phyloP scores from a whole-genome alignment of 2,329 filamentous ascomycete genomes.

The Fusarium chaquense region DNA sequence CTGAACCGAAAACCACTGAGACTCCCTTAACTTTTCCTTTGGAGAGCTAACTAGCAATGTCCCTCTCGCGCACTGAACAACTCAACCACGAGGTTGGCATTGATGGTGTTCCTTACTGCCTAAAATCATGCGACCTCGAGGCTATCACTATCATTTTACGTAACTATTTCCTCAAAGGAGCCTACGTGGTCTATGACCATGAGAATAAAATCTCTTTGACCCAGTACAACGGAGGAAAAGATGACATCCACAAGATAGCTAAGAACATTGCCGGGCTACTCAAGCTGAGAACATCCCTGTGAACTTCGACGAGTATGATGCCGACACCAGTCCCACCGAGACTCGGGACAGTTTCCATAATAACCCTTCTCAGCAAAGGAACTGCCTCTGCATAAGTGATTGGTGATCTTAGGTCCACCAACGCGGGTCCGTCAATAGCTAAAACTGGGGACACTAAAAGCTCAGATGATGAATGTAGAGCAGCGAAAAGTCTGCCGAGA shows the following conservation, averaged over 20 bases:
- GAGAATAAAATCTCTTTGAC: background rate
- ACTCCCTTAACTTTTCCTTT: background rate
- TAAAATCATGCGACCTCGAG: background rate
- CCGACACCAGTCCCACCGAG: background rate
- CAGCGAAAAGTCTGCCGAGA: background rate
- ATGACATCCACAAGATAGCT: background rate
- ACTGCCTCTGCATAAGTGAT: background rate
- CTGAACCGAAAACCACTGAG: too few species aligned
- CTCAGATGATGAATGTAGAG: background rate
- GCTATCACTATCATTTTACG: background rate
- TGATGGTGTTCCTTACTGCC: background rate
- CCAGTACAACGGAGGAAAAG: background rate
- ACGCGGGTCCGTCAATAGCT: background rate
- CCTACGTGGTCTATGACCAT: background rate
- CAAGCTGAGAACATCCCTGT: background rate
- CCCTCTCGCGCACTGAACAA: background rate
- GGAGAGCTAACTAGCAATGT: background rate
- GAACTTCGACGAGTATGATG: background rate
- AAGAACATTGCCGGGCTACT: background rate
- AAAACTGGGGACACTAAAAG: background rate
- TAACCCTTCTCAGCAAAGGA: background rate
- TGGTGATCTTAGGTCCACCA: background rate
- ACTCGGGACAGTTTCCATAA: background rate
- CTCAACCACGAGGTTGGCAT: background rate
- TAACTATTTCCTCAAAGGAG: background rate